phyloP scores from a whole-genome alignment of 2,329 filamentous ascomycete species.

The Claviceps lovelessii region DNA sequence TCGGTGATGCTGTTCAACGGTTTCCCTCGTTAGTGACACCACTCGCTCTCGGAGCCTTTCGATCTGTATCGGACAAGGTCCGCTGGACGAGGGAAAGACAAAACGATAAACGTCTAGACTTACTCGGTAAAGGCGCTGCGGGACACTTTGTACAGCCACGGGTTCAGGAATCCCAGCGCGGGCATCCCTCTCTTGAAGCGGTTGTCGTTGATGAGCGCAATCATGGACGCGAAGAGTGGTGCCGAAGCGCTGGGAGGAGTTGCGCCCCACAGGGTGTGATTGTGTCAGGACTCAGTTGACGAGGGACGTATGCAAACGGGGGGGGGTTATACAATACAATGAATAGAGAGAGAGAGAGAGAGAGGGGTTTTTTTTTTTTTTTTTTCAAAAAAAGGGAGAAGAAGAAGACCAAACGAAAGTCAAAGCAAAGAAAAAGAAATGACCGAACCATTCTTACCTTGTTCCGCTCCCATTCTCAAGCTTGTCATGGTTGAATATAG shows the following conservation, averaged over 20 bases:
- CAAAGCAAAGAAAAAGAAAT: no score
- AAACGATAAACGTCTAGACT: constrained; percentile 2
- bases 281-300: background rate
- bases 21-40: constrained; percentile 2
- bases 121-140: constrained; percentile 22
- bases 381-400: background rate
- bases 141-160: constrained; percentile 37
- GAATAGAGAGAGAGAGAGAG: no score
- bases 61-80: background rate
- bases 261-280: background rate
- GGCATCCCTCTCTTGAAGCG: constrained; percentile 39
- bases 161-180: constrained; percentile 45
- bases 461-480: constrained; percentile 17
- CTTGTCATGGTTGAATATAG: constrained; percentile 18
- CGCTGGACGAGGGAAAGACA: background rate
- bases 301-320: no score
- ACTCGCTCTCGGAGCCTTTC: background rate
- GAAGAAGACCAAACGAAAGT: background rate
- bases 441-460: constrained; percentile 13
- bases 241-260: constrained; percentile 33
- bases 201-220: constrained; percentile 51
- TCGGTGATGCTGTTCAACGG: constrained; percentile 18
- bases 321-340: no score
- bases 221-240: constrained; percentile 47
- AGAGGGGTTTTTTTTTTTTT: no score